These are phyloP conservation scores for Penicillium capsulatum DNA, from an alignment of 2,329 filamentous ascomycete species.

Conservation along the genomic window DNA sequence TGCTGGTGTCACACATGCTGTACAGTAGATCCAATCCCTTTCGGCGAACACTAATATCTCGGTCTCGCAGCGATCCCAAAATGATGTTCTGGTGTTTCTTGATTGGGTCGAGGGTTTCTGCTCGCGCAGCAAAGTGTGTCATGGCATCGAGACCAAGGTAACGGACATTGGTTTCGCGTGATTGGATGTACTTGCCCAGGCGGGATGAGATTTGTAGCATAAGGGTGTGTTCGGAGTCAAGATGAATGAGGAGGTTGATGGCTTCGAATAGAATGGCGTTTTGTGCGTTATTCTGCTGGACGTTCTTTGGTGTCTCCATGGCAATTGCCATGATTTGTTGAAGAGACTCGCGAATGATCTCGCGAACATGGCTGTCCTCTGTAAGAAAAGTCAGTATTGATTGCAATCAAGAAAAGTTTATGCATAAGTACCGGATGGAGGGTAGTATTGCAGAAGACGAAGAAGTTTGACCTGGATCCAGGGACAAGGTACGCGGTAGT, in stretches of 20 bases:
- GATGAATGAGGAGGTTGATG: slow-evolving; percentile 95
- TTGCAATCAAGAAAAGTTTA: not conserved
- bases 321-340: slow-evolving; percentile 88
- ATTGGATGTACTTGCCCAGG: slow-evolving; percentile 92
- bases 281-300: slow-evolving; percentile 98
- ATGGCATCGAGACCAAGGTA: slow-evolving; percentile 96
- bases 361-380: slow-evolving; percentile 90
- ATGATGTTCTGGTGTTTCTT: slow-evolving; percentile 98
- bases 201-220: slow-evolving; percentile 95
- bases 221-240: slow-evolving; percentile 87
- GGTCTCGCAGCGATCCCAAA: slow-evolving; percentile 84
- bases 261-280: slow-evolving; percentile 98
- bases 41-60: slow-evolving; percentile 93
- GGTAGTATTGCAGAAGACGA: slow-evolving; percentile 89
- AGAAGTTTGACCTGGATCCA: slow-evolving; percentile 97
- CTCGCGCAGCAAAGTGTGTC: slow-evolving; percentile 91
- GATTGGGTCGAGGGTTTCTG: slow-evolving; percentile 92
- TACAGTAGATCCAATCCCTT: slow-evolving; percentile 95
- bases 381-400: slow-evolving; percentile 9
- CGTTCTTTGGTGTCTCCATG: slow-evolving; percentile 93
- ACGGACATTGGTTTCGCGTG: slow-evolving; percentile 92
- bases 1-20: slow-evolving; percentile 98
- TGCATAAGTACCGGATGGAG: slow-evolving; percentile 68
- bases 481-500: slow-evolving; percentile 99
- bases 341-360: slow-evolving; percentile 85